These are phyloP conservation scores for Talaromyces sp. DNA, from an alignment of 2,329 filamentous ascomycete species.

Conservation along the genomic window DNA sequence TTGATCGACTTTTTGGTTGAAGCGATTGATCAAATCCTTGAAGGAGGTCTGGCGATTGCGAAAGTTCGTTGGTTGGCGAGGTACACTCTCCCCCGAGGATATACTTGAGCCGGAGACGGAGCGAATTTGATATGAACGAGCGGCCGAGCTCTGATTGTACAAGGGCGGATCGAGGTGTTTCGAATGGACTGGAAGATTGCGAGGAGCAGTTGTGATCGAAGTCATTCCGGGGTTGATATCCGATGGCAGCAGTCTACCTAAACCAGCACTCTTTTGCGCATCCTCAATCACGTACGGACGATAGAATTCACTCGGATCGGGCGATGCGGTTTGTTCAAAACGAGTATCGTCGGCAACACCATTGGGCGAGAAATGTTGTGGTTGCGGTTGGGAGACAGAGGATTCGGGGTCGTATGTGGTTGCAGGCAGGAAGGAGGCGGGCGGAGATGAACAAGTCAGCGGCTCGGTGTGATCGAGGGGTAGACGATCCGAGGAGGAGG, in stretches of 20 bases:
- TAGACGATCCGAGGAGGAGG: slow-evolving; percentile 19
- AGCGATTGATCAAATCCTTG: slow-evolving; percentile 73
- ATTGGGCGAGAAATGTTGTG: neutral
- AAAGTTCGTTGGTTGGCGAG: slow-evolving; percentile 15
- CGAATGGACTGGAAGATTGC: slow-evolving; percentile 9
- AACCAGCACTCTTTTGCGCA: slow-evolving; percentile 22
- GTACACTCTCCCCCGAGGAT: slow-evolving; percentile 15
- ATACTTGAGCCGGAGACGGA: slow-evolving; percentile 27
- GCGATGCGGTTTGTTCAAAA: slow-evolving; percentile 22
- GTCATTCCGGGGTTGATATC: slow-evolving; percentile 19
- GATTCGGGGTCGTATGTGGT: slow-evolving; percentile 22
- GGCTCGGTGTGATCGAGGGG: slow-evolving; percentile 24
- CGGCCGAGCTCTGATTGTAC: slow-evolving; percentile 14
- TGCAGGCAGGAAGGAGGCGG: slow-evolving; percentile 17
- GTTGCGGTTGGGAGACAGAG: neutral
- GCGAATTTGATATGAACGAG: slow-evolving; percentile 22
- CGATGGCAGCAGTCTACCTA: slow-evolving; percentile 15
- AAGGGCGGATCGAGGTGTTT: slow-evolving; percentile 22
- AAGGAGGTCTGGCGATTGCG: slow-evolving; percentile 60
- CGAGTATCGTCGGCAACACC: slow-evolving; percentile 13
- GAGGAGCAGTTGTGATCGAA: slow-evolving; percentile 14
- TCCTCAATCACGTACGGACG: slow-evolving; percentile 36
- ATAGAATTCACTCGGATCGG: slow-evolving; percentile 50
- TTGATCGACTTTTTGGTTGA: slow-evolving; percentile 59
- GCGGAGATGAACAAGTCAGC: slow-evolving; percentile 23